Conservation (phyloP, 2,329 filamentous ascomycete genomes). For the Claviceps sp. region DNA sequence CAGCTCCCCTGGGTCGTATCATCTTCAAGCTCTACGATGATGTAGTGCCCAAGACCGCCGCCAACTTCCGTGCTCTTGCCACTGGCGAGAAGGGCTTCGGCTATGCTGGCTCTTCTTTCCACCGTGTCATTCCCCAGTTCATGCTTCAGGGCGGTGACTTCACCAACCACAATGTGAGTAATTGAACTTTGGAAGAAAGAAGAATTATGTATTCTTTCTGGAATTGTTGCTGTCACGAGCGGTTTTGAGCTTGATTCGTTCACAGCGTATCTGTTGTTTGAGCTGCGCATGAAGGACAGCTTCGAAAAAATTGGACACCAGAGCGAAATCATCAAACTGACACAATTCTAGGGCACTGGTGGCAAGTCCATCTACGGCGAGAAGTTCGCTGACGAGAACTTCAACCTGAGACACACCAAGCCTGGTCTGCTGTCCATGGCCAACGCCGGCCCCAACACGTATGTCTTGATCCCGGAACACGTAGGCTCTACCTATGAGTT, state of each 20-base stretch:
- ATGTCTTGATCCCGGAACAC: slow-evolving; percentile 7
- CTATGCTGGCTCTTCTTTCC: slow-evolving; percentile 74
- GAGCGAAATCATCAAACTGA: no score
- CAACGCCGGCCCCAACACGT: slow-evolving; percentile 12
- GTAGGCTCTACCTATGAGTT: slow-evolving; percentile 3
- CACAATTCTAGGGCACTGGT: slow-evolving; percentile 8
- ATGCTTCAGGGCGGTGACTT: slow-evolving; percentile 97
- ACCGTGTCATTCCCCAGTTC: slow-evolving; percentile 85
- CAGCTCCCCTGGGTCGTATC: slow-evolving; percentile 48
- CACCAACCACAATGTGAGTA: slow-evolving; percentile 68
- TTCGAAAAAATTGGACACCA: no score
- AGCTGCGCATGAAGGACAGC: no score
- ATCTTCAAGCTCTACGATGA: slow-evolving; percentile 81
- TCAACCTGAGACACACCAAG: slow-evolving; percentile 9
- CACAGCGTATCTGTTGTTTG: no score
- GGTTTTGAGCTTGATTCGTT: no score
- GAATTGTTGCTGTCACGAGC: no score
- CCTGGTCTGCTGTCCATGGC: slow-evolving; percentile 12
- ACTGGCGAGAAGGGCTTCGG: slow-evolving; percentile 69
- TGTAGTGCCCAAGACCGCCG: slow-evolving; percentile 73
- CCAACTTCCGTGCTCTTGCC: slow-evolving; percentile 79
- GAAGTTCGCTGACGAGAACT: slow-evolving; percentile 11
- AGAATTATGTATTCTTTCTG: no score
- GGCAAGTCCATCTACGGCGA: slow-evolving; percentile 12
- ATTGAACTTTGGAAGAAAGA: no score